A percentile compares a stretch with the other conserved stretches of the same genome.
phyloP scores from a whole-genome alignment of 495 filamentous ascomycete species.

The Chaetomidium leptoderma region DNA sequence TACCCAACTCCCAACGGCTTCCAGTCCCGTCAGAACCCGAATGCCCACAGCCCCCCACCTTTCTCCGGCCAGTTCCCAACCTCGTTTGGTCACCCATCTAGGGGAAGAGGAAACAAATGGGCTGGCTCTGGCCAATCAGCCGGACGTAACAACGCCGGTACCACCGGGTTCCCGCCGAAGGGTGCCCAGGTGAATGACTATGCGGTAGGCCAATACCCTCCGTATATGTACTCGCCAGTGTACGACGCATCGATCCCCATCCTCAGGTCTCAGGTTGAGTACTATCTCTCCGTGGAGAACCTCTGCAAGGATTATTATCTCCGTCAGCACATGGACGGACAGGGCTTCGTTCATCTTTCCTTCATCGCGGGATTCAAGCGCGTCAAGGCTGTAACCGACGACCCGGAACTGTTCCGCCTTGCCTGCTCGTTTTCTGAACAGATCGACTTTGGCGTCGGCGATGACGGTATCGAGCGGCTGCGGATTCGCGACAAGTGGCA shows the following conservation, averaged over 20 bases:
- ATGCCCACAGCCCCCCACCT: slow-evolving; percentile 24
- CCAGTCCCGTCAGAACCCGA: slow-evolving; percentile 24
- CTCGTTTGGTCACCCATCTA: slow-evolving; percentile 18
- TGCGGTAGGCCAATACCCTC: slow-evolving; percentile 17
- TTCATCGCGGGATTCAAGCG: slow-evolving; percentile 81
- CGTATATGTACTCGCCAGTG: slow-evolving; percentile 17
- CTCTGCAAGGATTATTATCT: slow-evolving; percentile 91
- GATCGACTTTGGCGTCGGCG: slow-evolving; percentile 64
- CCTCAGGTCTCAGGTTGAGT: slow-evolving; percentile 68
- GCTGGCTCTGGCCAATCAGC: slow-evolving; percentile 14
- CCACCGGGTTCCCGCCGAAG: slow-evolving; percentile 21
- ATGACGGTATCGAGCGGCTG: slow-evolving; percentile 73
- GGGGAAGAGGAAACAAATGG: slow-evolving; percentile 30
- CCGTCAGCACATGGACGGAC: slow-evolving; percentile 85
- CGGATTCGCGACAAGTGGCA: slow-evolving; percentile 75
- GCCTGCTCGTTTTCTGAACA: slow-evolving; percentile 65
- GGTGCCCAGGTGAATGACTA: slow-evolving; percentile 21
- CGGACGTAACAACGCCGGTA: slow-evolving; percentile 20
- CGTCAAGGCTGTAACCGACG: slow-evolving; percentile 64
- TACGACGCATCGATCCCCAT: slow-evolving; percentile 25
- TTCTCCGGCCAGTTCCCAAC: slow-evolving; percentile 23
- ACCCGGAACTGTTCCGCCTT: slow-evolving; percentile 64
- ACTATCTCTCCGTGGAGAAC: slow-evolving; percentile 96
- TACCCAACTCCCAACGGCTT: slow-evolving; percentile 22
- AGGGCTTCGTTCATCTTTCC: slow-evolving; percentile 79